These are phyloP conservation scores for Globisporangium megalacanthum DNA, from an alignment of 352 stramenopile species.

Conservation along the genomic window DNA sequence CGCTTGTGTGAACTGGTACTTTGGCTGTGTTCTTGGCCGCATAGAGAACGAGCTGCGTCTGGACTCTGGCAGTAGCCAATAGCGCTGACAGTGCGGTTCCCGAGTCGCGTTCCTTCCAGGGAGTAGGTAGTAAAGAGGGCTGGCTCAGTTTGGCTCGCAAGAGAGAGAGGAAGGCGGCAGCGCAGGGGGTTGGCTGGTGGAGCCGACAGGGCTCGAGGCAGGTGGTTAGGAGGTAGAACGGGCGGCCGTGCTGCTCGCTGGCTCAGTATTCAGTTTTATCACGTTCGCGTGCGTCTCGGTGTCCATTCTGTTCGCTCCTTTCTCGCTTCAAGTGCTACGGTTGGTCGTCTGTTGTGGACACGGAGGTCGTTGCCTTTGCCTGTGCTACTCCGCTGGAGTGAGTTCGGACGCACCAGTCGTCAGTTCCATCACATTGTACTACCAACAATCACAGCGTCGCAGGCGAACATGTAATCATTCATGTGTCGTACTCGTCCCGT, in stretches of 20 bases:
- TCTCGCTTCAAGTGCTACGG: not conserved
- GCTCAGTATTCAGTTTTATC: constrained; percentile 3
- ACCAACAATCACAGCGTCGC: not conserved
- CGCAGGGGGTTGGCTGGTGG: not conserved
- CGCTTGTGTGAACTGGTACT: too few species aligned
- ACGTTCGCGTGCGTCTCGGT: not conserved
- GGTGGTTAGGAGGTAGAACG: constrained; percentile 1
- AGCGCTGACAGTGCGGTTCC: too few species aligned
- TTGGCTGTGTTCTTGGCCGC: too few species aligned
- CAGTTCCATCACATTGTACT: not conserved
- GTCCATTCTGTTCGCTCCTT: not conserved
- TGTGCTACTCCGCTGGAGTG: not conserved
- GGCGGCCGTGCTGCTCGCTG: not conserved
- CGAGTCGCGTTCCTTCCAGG: too few species aligned
- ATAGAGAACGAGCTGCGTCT: too few species aligned
- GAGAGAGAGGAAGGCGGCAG: constrained; percentile 2
- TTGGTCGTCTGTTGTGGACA: not conserved
- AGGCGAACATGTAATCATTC: too few species aligned
- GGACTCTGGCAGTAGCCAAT: too few species aligned
- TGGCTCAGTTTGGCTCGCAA: not conserved
- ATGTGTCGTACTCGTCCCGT: not conserved
- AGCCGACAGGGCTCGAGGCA: not conserved
- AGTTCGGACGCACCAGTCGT: too few species aligned
- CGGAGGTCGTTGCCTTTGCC: not conserved
- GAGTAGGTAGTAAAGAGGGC: not conserved